phyloP scores from a whole-genome alignment of 2,329 filamentous ascomycete genomes.

The Aspergillus sp. region DNA sequence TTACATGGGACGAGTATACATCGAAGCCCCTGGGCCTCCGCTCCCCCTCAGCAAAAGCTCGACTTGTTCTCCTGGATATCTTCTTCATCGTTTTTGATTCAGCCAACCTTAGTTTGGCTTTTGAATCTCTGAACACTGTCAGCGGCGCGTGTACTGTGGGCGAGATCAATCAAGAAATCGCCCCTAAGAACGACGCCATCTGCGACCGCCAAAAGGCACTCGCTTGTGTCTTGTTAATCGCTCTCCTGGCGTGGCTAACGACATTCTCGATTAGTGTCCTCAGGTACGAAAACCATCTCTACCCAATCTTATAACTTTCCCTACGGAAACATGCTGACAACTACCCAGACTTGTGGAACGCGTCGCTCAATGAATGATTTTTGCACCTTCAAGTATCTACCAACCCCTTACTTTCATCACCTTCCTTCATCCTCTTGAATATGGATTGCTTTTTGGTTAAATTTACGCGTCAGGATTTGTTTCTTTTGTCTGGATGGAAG shows the following conservation, averaged over 20 bases:
- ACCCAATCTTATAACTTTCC: neutral
- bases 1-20: conserved; percentile 95
- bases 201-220: conserved; percentile 67
- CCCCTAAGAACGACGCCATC: conserved; percentile 46
- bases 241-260: conserved; percentile 82
- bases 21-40: conserved; percentile 88
- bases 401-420: neutral
- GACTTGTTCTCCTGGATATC: conserved; percentile 84
- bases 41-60: conserved; percentile 77
- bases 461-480: neutral
- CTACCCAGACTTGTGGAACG: conserved; percentile 38
- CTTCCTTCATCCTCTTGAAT: neutral
- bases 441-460: neutral
- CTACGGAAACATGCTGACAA: conserved; percentile 22
- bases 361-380: conserved; percentile 17
- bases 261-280: conserved; percentile 87
- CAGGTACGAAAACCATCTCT: conserved; percentile 44
- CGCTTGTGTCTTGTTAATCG: conserved; percentile 74
- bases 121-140: conserved; percentile 70
- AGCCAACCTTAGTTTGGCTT: conserved; percentile 85
- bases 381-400: neutral
- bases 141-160: conserved; percentile 57
- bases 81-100: conserved; percentile 98
- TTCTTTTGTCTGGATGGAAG: neutral
- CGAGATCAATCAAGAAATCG: conserved; percentile 32